Percentiles rank a stretch among this genome's conserved stretches.
Conservation (phyloP, 108 stramenopile genomes). For the Epipyxis sp. region DNA sequence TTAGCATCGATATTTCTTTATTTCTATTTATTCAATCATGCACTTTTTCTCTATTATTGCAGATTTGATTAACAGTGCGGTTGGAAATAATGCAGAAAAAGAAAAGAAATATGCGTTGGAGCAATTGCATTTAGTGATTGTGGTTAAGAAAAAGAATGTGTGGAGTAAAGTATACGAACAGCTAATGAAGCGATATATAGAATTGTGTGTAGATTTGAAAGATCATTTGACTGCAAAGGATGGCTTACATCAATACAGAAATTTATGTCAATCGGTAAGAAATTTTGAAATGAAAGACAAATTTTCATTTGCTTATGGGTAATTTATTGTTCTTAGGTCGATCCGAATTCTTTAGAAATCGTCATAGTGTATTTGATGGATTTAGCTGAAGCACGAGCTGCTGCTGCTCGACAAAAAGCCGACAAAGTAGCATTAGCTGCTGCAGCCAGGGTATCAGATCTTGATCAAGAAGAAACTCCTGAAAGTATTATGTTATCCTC, state of each 20-base stretch:
- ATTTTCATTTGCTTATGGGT: slow-evolving; percentile 65
- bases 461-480: slow-evolving; percentile 73
- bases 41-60: slow-evolving; percentile 5
- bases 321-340: slow-evolving; percentile 56
- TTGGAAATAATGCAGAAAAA: slow-evolving; percentile 45
- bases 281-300: slow-evolving; percentile 28
- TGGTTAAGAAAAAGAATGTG: slow-evolving; percentile 2
- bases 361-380: slow-evolving; percentile 85
- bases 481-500: slow-evolving; percentile 84
- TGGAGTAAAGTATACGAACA: slow-evolving; percentile 64
- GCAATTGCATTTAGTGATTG: slow-evolving; percentile 49
- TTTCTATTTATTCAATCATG: slow-evolving; percentile 10
- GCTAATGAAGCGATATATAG: slow-evolving; percentile 84
- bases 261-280: background rate
- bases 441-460: slow-evolving; percentile 62
- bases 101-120: slow-evolving; percentile 58
- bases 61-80: slow-evolving; percentile 24
- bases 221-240: slow-evolving; percentile 87
- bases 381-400: slow-evolving; percentile 63
- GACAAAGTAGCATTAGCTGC: slow-evolving; percentile 43
- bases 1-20: slow-evolving; percentile 28
- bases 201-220: slow-evolving; percentile 82
- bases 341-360: slow-evolving; percentile 84
- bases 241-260: slow-evolving; percentile 94
- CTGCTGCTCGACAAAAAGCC: slow-evolving; percentile 68